Evolutionary conservation across 179 eudicot species (phyloP), one percentile per base, ranked within the genome.

Genomic region (Drosera spatulata): DNA sequence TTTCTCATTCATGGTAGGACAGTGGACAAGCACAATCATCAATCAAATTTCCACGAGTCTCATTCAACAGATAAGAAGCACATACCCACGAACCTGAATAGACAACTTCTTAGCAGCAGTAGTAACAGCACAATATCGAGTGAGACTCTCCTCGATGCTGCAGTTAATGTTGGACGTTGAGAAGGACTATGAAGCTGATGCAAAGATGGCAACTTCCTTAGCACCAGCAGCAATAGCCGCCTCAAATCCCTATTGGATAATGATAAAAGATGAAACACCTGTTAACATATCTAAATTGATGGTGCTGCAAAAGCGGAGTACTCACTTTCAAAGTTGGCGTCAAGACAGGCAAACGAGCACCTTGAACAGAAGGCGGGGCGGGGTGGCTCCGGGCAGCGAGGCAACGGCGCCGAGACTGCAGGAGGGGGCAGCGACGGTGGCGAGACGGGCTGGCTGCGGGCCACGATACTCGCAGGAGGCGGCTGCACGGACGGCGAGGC

Each of bases 151-250:
- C 65, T 83, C 85, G 65, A 94, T 81, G 79, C 94, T 78, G 72
- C 99, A 94, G 73, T 94, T 94, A 42, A 90, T 82, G 62, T 90
- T 94, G 8, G 99, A 86, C 69, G 67, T 76, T 39, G 97, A 94
- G 71, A 94, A 94, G 7, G 95, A 83, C 71, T 94, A 97, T 42
- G 99, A 94, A 66, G 97, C 97, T 10, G 99, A 81, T 68, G 99
- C 99, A 77, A 94, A 94, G 53, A 94, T 67, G n/a, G 99, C 97
- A 55, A 94, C 87, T 66, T 94, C 99, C 71, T 80, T 94, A 41
- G 85, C 99, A 71, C 96, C 99, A 69, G 97, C 85, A 56, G 91
- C 91, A 60, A 86, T 68, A 54, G 99, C 99, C 13, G 97, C 95
- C 71, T 93, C 99, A 75, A 90, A 94, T 39, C 99, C 99, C 99